Evolutionary conservation across 2,329 filamentous ascomycete genomes (phyloP).

Genomic region (Neoarthrinium moseri): DNA sequence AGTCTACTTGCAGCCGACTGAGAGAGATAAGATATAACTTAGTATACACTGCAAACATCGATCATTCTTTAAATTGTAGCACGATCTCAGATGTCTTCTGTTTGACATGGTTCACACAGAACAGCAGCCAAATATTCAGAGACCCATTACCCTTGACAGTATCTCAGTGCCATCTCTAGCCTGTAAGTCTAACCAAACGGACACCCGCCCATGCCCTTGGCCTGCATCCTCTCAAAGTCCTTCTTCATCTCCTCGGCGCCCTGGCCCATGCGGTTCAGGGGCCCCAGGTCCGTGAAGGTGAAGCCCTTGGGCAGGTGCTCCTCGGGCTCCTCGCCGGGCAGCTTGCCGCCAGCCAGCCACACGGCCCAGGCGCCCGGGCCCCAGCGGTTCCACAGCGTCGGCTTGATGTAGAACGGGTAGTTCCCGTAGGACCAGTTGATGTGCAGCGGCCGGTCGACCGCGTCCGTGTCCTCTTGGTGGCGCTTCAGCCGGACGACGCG

Average conservation of each 20-base stretch:
- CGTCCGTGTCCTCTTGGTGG: conserved; percentile 45
- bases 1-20: no score
- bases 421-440: conserved; percentile 50
- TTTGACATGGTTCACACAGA: no score
- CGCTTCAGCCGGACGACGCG: conserved; percentile 41
- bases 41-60: no score
- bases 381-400: conserved; percentile 62
- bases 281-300: conserved; percentile 60
- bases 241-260: conserved; percentile 48
- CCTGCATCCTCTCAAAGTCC: conserved; percentile 34
- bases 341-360: conserved; percentile 39
- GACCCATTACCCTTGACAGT: no score
- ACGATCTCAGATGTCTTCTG: no score
- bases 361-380: conserved; percentile 52
- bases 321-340: conserved; percentile 42
- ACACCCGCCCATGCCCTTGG: conserved; percentile 26
- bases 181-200: conserved; percentile 26
- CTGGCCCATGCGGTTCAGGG: conserved; percentile 49
- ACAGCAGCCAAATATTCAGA: no score
- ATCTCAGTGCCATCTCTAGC: no score
- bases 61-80: no score
- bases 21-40: no score
- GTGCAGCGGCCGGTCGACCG: conserved; percentile 51
- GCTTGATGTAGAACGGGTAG: conserved; percentile 64
- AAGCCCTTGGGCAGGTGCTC: conserved; percentile 49